Base-by-base conservation (phyloP, 2,329 filamentous ascomycete species). In the Dothistroma septosporum region DNA sequence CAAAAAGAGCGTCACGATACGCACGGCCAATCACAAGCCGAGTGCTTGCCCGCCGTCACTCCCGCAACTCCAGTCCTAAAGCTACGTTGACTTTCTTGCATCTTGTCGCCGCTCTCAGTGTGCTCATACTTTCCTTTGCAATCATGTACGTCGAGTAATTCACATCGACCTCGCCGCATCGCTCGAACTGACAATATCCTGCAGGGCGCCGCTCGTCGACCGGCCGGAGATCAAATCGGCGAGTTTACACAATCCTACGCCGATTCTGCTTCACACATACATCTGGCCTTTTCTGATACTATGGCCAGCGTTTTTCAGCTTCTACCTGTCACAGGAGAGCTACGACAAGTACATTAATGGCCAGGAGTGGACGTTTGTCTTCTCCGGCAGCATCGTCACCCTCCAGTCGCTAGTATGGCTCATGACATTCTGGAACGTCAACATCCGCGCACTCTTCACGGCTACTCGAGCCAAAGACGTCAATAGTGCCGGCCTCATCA, bases 341-440 rank as follows among this genome's bases (percentile, higher is more conserved):
- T 99, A 99, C 77, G 89, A 96, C 67, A 88, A 87, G 73, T 87
- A 97, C 79, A 95, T 99, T 66, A 86, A 89, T 70, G 92, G 89
- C n/a, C 87, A 89, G 69, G 94, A 99, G 82, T 99, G 94, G 93
- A 97, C 95, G 0, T 96, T 96, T 74, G 91, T 99, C 64, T 99
- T 91, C 87, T 85, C 89, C 67, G 93, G 90, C 70, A 83, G 86
- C 68, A 97, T 99, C 73, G 82, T 95, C 75, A 96, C 92, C 11
- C 72, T 89, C 59, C 95, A 99, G 80, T 87, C 90, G 65, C 83
- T 99, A 65, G 79, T 92, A 69, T 99, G 94, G 93, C 83, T 99
- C 64, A 93, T 90, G 79, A 99, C 94, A 52, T 91, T 97, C 79
- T 99, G 94, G 94, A 97, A 91, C 73, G 91, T 99, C 74, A 87